These are phyloP conservation scores for Symmetrospora coprosmae DNA, from an alignment of 768 basidiomycete species.

Conservation along the genomic window DNA sequence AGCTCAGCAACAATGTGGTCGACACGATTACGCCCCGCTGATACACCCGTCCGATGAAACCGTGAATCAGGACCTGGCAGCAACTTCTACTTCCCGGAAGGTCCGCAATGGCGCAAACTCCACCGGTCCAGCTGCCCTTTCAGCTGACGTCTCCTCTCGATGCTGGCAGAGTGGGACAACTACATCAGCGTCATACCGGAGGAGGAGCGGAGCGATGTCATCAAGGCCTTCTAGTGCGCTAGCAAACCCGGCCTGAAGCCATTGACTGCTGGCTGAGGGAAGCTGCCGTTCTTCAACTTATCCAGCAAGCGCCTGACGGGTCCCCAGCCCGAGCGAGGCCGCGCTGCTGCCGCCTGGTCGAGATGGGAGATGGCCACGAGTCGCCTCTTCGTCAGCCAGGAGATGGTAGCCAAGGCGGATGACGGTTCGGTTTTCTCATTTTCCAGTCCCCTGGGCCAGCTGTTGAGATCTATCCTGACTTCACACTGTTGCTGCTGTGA, in stretches of 20 bases:
- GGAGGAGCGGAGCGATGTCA: conserved; percentile 59
- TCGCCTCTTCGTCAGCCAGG: conserved; percentile 55
- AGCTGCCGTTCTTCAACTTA: too few species aligned
- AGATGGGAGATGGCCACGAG: conserved; percentile 59
- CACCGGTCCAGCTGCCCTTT: not conserved
- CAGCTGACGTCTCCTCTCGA: too few species aligned
- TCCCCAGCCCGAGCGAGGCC: conserved; percentile 16
- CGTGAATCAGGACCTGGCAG: conserved; percentile 24
- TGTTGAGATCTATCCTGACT: too few species aligned
- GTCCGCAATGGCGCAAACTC: not conserved
- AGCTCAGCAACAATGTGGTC: conserved; percentile 38
- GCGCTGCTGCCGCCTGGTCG: conserved; percentile 24
- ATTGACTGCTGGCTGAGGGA: conserved; percentile 57
- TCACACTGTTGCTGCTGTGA: too few species aligned
- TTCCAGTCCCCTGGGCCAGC: too few species aligned
- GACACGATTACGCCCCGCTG: not conserved
- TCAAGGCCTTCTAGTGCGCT: conserved; percentile 57
- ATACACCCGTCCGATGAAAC: too few species aligned
- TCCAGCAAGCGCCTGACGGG: conserved; percentile 27
- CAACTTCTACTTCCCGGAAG: conserved; percentile 26
- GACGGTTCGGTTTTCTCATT: conserved; percentile 49
- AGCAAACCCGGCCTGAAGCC: conserved; percentile 42
- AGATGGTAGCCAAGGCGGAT: conserved; percentile 55
- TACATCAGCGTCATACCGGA: conserved; percentile 69
- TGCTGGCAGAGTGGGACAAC: conserved; percentile 75